Percentiles rank a stretch among this genome's conserved stretches.
phyloP scores from a whole-genome alignment of 257 asterid genomes.

The Solanum bukasovii region DNA sequence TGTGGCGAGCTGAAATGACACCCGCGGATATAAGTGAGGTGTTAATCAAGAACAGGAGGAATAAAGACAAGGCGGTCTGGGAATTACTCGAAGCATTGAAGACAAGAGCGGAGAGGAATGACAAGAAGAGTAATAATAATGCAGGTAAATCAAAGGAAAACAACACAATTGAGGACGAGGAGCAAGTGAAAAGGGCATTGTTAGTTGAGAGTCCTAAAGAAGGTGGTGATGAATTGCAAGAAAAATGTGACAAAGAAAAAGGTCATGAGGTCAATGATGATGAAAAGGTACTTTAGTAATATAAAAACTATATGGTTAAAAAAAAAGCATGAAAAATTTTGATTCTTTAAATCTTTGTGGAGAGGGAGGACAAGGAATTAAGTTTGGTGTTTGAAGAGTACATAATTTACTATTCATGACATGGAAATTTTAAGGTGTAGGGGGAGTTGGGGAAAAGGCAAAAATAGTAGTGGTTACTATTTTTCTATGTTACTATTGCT shows the following conservation, averaged over 20 bases:
- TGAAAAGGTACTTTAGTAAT: not conserved
- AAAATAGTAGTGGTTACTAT: not conserved
- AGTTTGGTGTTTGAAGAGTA: not conserved
- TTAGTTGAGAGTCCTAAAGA: slow-evolving; percentile 48
- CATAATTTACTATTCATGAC: not conserved
- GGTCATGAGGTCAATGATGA: not conserved
- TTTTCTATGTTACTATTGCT: not conserved
- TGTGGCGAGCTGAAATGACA: slow-evolving; percentile 63
- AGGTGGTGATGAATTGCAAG: not conserved
- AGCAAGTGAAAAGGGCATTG: slow-evolving; percentile 55
- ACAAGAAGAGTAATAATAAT: not conserved
- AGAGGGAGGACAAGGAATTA: not conserved
- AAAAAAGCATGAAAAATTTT: not conserved
- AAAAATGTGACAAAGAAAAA: not conserved
- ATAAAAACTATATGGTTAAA: not conserved
- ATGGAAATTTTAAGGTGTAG: not conserved
- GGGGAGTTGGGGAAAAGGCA: not conserved
- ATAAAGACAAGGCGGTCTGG: slow-evolving; percentile 35
- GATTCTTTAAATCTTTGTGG: not conserved
- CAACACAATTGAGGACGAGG: slow-evolving; percentile 11
- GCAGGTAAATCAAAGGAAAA: not conserved
- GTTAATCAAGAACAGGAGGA: slow-evolving; percentile 66
- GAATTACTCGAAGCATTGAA: slow-evolving; percentile 47
- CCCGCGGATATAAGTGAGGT: slow-evolving; percentile 93
- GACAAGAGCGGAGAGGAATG: slow-evolving; percentile 33